Percentiles rank a stretch among this genome's conserved stretches.
Evolutionary conservation across 805 yeast genomes (phyloP).

Genomic region (Torulaspora delbrueckii): DNA sequence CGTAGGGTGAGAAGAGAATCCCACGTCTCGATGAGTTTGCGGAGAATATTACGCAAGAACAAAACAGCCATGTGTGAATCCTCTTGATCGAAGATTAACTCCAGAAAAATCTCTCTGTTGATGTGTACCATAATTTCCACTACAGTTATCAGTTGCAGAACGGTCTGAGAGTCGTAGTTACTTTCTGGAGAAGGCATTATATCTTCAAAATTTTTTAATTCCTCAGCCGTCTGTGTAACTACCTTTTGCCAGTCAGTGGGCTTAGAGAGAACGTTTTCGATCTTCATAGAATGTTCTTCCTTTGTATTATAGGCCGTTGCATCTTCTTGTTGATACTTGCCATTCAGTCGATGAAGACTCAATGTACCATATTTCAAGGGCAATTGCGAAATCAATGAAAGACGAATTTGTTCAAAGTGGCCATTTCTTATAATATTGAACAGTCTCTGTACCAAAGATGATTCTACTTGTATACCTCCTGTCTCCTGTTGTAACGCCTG

Average conservation of each 20-base stretch:
- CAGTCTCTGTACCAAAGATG: slow-evolving; percentile 40
- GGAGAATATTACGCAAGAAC: slow-evolving; percentile 25
- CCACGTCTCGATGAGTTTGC: slow-evolving; percentile 28
- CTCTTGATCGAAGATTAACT: slow-evolving; percentile 21
- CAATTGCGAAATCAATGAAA: slow-evolving; percentile 31
- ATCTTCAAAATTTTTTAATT: slow-evolving; percentile 13
- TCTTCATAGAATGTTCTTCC: slow-evolving; percentile 16
- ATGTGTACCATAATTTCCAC: slow-evolving; percentile 27
- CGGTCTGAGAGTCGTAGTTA: slow-evolving; percentile 11
- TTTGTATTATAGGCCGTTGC: background rate
- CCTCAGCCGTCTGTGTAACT: slow-evolving; percentile 16
- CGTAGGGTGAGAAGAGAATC: slow-evolving; percentile 22
- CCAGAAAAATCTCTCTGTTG: slow-evolving; percentile 29
- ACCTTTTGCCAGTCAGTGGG: slow-evolving; percentile 17
- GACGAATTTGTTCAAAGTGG: slow-evolving; percentile 35
- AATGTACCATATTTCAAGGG: slow-evolving; percentile 25
- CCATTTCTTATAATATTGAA: slow-evolving; percentile 40
- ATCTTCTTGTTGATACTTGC: background rate
- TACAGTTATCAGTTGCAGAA: slow-evolving; percentile 13
- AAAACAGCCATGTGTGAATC: slow-evolving; percentile 19
- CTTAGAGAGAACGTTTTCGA: slow-evolving; percentile 13
- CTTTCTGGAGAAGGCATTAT: slow-evolving; percentile 9
- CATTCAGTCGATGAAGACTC: slow-evolving; percentile 9
- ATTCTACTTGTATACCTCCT: slow-evolving; percentile 39
- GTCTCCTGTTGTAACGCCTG: slow-evolving; percentile 39